Base-by-base conservation (phyloP, 164 flowering plant genomes). In the Berberis thunbergii region DNA sequence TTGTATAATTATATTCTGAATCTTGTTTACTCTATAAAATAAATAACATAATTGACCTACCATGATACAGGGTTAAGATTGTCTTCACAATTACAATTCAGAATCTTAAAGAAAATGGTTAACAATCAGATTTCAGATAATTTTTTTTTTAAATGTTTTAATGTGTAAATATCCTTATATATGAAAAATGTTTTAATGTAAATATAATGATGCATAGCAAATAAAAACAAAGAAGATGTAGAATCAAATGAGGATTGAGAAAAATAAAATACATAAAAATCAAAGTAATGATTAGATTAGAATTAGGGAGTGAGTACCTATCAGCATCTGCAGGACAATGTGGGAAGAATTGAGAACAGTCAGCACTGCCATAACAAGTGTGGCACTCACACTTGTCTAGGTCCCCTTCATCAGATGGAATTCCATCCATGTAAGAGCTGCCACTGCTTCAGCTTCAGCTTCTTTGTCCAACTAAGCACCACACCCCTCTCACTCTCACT, bases 251-350 rank as follows among this genome's bases (percentile, higher is more conserved):
- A 52, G 55, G 7, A 3, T 7, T 6, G 12, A 11, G 12, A n/a
- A 4, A 52, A n/a, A 7, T 52, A 11, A 8, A 11, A 52, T 52
- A 11, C 4, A 6, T 6, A 6, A 6, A 54, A 3, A 54, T 2
- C 3, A 5, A 48, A 5, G 9, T 5, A 9, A 5, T 48, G 9
- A 48, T 5, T 48, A 48, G 5, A 5, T 5, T 9, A 5, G 10
- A 12, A 26, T 3, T 7, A 11, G n/a, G 13, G 55, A 52, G 13
- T 52, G 26, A 52, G 2, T 57, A 57, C 59, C 59, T 57, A 57
- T 57, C 59, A 57, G 59, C 59, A 57, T 57, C 44, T 40, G 59
- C 59, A 57, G 11, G 41, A 40, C 59, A 57, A 4, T 12, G 43
- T 5, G 41, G 6, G 4, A 9, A 57, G 44, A 57, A 57, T 1